Evolutionary conservation across 2,329 filamentous ascomycete genomes (phyloP), one percentile per base, ranked within the genome.

Genomic region (Remersonia thermophila): DNA sequence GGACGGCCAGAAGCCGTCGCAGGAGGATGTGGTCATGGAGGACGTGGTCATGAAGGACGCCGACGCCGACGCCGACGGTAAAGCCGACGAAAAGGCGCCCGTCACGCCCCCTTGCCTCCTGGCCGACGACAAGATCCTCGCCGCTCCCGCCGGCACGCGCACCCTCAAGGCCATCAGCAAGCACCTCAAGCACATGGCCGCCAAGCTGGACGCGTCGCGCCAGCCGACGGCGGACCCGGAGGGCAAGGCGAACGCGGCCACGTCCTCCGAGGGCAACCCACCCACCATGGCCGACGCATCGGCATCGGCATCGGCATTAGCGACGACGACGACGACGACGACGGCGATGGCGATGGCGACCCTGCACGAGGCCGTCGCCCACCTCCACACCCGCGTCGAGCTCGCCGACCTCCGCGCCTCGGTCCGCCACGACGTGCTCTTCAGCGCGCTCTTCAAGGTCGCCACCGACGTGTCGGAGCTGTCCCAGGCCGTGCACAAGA

Each of bases 391-490:
- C 10, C 38, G 37, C 10, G 27, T 42, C n/a, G 36, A 43, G 4
- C 17, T 27, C 6, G 37, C 46, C 16, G 40, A 36, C 14, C 23
- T 35, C 7, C 40, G 47, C 8, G 41, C 43, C 14, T 23, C 35
- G 0, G 5, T 40, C 18, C 45, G 47, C 7, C 46, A 49, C 23
- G 30, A 42, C 3, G 44, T 49, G 3, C 26, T 47, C 8, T 50
- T 50, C 27, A 37, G 38, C 27, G 33, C 41, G 20, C 30, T 50
- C 12, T 36, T 42, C 32, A 45, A 44, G 30, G 18, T 50, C 1
- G 37, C 40, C 0, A 27, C 11, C n/a, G 45, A 47, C 13, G n/a
- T 48, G 2, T 28, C 33, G 16, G 16, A n/a, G 10, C 13, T 39
- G 27, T 12, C 4, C n/a, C 6, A n/a, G 12, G 23, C 4, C 7